Evolutionary conservation across 148 eudicot genomes (phyloP), one percentile per base, ranked within the genome.

Genomic region (Mesembryanthemum crystallinum): DNA sequence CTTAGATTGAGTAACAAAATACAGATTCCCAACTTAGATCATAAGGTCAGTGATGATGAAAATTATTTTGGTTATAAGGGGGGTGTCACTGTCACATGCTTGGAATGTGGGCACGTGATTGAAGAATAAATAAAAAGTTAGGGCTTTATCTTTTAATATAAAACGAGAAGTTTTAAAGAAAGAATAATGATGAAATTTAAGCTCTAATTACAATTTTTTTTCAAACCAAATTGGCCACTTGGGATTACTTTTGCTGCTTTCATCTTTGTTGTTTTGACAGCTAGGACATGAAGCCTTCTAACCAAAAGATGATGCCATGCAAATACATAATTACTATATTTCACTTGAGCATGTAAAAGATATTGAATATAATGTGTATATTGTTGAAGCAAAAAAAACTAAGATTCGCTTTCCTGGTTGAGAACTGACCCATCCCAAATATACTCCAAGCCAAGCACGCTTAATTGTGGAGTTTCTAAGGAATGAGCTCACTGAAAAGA

Each of bases 21-120:
- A 51, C 18, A 77, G 80, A 72, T 78, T 78, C 76, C 43, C 15
- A 72, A 71, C 43, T 72, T 64, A 65, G 30, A 71, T 77, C 73
- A 43, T 27, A 69, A 76, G 73, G 69, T 61, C 69, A 69, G 67
- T 25, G 54, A 32, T 30, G n/a, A 32, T 30, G n/a, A 47, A 27
- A 15, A 8, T 6, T 59, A 7, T 24, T 73, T 28, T 49, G 60
- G 8, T 62, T 43, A 8, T 2, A 35, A 35, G 42, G 33, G 23
- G 11, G 3, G 45, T 18, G 27, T n/a, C n/a, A n/a, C n/a, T n/a
- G 14, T 45, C 70, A 79, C 73, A 52, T 73, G 81, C 52, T 29
- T 67, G 58, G 61, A 55, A 33, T 39, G 24, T 37, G 13, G 47
- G 35, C 81, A 78, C 81, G 75, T 72, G 81, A 78, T 62, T 27